phyloP scores from a whole-genome alignment of 768 basidiomycete genomes.

The Lactarius vividus region DNA sequence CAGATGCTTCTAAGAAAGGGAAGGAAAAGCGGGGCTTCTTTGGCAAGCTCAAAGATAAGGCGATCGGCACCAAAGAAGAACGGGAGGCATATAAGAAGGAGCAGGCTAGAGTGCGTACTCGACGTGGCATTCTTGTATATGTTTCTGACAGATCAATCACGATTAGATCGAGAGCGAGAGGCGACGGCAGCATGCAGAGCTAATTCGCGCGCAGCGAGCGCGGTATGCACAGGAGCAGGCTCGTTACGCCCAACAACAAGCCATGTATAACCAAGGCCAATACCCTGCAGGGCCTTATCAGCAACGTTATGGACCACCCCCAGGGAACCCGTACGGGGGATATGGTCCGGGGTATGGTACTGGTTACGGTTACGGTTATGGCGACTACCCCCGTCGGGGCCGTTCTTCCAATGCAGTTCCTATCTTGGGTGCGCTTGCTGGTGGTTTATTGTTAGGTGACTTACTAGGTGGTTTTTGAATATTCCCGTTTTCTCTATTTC shows the following conservation, averaged over 20 bases:
- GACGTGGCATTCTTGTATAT: not conserved
- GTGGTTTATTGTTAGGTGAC: conserved; percentile 34
- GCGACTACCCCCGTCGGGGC: not conserved
- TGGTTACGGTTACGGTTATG: conserved; percentile 26
- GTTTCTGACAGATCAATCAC: not conserved
- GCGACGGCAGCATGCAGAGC: conserved; percentile 1
- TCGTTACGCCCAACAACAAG: conserved; percentile 16
- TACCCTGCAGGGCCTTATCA: conserved; percentile 3
- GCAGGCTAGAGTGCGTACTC: conserved; percentile 33
- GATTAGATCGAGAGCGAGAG: conserved; percentile 22
- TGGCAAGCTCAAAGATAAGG: conserved; percentile 60
- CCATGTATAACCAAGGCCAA: conserved; percentile 10
- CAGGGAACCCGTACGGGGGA: conserved; percentile 26
- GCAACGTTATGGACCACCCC: conserved; percentile 31
- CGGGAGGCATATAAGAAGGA: conserved; percentile 45
- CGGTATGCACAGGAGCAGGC: conserved; percentile 12
- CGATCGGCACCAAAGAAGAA: conserved; percentile 63
- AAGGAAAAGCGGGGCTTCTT: conserved; percentile 52
- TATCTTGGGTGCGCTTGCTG: conserved; percentile 38
- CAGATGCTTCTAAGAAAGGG: not conserved
- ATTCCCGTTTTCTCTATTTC: not conserved
- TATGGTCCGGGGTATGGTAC: conserved; percentile 18
- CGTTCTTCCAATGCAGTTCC: conserved; percentile 30
- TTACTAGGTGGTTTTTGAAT: conserved; percentile 11
- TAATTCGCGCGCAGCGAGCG: conserved; percentile 4